phyloP scores from a whole-genome alignment of 2,329 filamentous ascomycete genomes.

The Pyrenophora teres region DNA sequence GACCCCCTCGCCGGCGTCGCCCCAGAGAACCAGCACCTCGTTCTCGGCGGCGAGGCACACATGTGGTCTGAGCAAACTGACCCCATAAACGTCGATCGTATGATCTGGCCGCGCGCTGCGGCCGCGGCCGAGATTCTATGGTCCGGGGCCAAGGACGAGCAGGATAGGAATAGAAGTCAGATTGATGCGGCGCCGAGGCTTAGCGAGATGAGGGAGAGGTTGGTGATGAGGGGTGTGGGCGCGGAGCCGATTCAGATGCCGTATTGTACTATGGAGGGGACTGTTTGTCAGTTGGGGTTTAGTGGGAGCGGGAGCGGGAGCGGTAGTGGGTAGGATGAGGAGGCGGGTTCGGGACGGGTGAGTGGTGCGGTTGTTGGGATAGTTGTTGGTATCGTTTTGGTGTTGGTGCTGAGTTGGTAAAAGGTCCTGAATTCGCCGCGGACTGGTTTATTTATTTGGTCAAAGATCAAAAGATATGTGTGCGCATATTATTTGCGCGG shows the following conservation, averaged over 20 bases:
- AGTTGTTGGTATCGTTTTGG: not conserved
- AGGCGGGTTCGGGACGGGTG: not conserved
- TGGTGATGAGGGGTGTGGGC: slow-evolving; percentile 69
- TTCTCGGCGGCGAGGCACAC: slow-evolving; percentile 78
- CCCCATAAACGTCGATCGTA: slow-evolving; percentile 71
- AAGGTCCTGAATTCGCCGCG: no score
- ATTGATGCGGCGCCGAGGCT: slow-evolving; percentile 71
- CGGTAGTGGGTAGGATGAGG: not conserved
- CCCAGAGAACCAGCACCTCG: slow-evolving; percentile 65
- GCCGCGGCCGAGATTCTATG: slow-evolving; percentile 81
- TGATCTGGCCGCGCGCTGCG: slow-evolving; percentile 77
- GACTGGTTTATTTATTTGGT: no score
- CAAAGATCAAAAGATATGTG: no score
- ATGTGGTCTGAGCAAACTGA: slow-evolving; percentile 83
- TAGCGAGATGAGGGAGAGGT: slow-evolving; percentile 74
- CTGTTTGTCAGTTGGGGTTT: slow-evolving; percentile 30
- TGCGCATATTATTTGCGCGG: no score
- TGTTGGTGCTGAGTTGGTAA: no score
- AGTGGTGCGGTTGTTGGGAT: not conserved
- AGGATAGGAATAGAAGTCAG: slow-evolving; percentile 72
- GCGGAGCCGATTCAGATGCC: slow-evolving; percentile 73
- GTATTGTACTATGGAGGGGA: slow-evolving; percentile 69
- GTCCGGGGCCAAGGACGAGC: slow-evolving; percentile 70
- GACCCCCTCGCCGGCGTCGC: slow-evolving; percentile 72
- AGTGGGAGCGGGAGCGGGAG: not conserved